phyloP scores from a whole-genome alignment of 164 flowering plant genomes.

The Paratinospora sagittata region DNA sequence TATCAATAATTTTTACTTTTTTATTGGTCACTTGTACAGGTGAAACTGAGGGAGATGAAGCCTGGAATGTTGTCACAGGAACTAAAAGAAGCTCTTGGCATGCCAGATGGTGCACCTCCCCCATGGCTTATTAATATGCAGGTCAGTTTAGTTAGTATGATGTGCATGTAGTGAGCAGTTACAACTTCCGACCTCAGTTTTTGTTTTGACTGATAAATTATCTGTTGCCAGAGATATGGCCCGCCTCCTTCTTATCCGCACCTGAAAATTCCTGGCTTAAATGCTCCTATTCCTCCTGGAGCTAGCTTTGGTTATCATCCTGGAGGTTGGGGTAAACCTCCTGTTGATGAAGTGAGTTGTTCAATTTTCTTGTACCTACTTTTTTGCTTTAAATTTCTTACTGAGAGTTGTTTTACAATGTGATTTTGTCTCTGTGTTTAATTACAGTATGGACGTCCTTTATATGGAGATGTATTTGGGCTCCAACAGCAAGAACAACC shows the following conservation, averaged over 20 bases:
- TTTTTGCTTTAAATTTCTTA: not conserved
- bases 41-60: conserved; percentile 95
- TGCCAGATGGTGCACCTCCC: conserved; percentile 98
- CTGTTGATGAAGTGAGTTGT: conserved; percentile 86
- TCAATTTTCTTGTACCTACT: not conserved
- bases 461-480: conserved; percentile 98
- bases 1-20: not conserved
- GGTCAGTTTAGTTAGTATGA: conserved; percentile 35
- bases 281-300: conserved; percentile 97
- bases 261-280: conserved; percentile 89
- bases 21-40: conserved; percentile 38
- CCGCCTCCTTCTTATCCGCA: conserved; percentile 99
- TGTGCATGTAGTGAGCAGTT: not conserved
- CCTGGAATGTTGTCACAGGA: conserved; percentile 92
- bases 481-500: conserved; percentile 84
- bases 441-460: conserved; percentile 71
- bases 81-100: conserved; percentile 96
- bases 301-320: conserved; percentile 98
- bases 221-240: conserved; percentile 73
- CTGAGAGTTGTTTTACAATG: not conserved
- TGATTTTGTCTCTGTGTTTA: not conserved
- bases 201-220: not conserved
- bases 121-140: conserved; percentile 99
- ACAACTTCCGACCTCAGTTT: not conserved
- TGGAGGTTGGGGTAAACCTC: conserved; percentile 99